These are phyloP conservation scores for Alloascoidea africana DNA, from an alignment of 805 yeast genomes.

Conservation along the genomic window DNA sequence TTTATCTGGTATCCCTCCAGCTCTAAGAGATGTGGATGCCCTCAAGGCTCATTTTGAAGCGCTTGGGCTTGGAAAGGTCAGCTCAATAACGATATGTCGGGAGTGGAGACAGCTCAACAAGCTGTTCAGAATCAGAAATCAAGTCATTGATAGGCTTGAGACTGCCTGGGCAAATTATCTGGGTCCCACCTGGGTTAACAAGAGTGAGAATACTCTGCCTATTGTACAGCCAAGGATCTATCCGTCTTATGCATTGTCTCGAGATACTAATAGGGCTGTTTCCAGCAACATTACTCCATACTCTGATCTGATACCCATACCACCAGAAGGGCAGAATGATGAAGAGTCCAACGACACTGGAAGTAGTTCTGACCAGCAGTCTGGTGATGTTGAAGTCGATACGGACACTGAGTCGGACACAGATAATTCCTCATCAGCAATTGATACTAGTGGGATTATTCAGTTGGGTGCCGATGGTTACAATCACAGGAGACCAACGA, in stretches of 20 bases:
- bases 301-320: neutral
- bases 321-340: neutral
- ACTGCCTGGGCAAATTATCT: constrained; percentile 57
- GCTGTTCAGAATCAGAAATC: constrained; percentile 43
- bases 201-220: constrained; percentile 5
- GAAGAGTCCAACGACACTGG: neutral
- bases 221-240: neutral
- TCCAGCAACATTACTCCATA: neutral
- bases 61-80: constrained; percentile 67
- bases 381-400: neutral
- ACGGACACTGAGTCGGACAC: neutral
- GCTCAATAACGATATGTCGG: constrained; percentile 62
- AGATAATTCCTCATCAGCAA: neutral
- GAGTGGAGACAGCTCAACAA: constrained; percentile 71
- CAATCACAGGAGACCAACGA: constrained; percentile 38
- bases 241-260: neutral
- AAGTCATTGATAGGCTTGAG: constrained; percentile 44
- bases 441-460: neutral
- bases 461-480: neutral
- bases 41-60: constrained; percentile 63
- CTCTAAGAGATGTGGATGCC: constrained; percentile 54
- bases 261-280: neutral
- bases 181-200: constrained; percentile 19
- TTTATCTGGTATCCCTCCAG: constrained; percentile 78
- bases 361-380: neutral